phyloP scores from a whole-genome alignment of 2,329 filamentous ascomycete genomes.

The Cercospora sp. region DNA sequence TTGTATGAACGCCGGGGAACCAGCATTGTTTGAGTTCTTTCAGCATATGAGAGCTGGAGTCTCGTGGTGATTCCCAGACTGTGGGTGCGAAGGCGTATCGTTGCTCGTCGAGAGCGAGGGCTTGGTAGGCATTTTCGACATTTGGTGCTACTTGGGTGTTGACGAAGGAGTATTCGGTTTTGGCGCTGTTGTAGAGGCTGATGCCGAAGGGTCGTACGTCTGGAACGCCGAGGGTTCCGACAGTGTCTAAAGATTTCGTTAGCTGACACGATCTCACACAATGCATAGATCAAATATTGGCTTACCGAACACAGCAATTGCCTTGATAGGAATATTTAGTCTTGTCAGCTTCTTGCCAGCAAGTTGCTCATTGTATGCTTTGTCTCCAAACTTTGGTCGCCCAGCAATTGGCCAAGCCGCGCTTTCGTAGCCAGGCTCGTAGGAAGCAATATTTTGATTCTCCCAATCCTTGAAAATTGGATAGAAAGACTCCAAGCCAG shows the following conservation, averaged over 20 bases:
- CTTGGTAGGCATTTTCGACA: slow-evolving; percentile 45
- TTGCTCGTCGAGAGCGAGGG: slow-evolving; percentile 44
- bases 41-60: slow-evolving; percentile 37
- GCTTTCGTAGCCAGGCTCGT: slow-evolving; percentile 20
- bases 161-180: slow-evolving; percentile 44
- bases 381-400: slow-evolving; percentile 43
- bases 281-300: neutral
- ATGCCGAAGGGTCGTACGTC: slow-evolving; percentile 40
- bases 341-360: slow-evolving; percentile 30
- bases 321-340: slow-evolving; percentile 38
- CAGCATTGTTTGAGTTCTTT: slow-evolving; percentile 48
- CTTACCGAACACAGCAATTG: slow-evolving; percentile 42
- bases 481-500: slow-evolving; percentile 31
- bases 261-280: neutral
- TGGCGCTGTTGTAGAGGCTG: slow-evolving; percentile 26
- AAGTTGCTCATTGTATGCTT: slow-evolving; percentile 44
- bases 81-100: slow-evolving; percentile 41
- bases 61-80: slow-evolving; percentile 39
- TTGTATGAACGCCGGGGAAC: slow-evolving; percentile 48
- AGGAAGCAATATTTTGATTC: slow-evolving; percentile 27
- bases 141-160: slow-evolving; percentile 45
- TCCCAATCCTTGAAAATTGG: slow-evolving; percentile 36
- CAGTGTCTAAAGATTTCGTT: slow-evolving; percentile 38
- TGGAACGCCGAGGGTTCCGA: slow-evolving; percentile 47
- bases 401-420: slow-evolving; percentile 27